Evolutionary conservation across 345 rosid genomes (phyloP).

Genomic region (Citrus reticulata): DNA sequence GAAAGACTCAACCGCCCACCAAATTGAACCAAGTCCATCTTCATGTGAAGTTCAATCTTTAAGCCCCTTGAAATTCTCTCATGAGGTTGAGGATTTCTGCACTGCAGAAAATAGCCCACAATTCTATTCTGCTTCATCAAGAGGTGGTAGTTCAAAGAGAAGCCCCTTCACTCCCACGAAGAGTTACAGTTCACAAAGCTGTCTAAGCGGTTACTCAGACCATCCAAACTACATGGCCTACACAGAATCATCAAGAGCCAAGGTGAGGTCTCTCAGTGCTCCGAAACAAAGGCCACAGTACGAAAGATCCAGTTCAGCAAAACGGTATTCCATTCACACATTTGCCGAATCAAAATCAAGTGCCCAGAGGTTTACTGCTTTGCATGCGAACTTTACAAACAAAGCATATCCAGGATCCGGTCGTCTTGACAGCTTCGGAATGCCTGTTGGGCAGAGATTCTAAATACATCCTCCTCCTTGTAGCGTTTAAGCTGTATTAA

Average conservation of each 20-base stretch:
- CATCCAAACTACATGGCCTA: slow-evolving; percentile 88
- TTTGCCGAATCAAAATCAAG: slow-evolving; percentile 42
- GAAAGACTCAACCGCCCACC: slow-evolving; percentile 49
- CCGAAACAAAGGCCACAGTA: slow-evolving; percentile 74
- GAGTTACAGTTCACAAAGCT: slow-evolving; percentile 61
- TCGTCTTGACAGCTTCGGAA: slow-evolving; percentile 78
- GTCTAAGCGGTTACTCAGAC: slow-evolving; percentile 43
- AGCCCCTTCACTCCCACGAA: slow-evolving; percentile 63
- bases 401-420: slow-evolving; percentile 97
- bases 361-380: slow-evolving; percentile 42
- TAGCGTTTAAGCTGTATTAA: background rate
- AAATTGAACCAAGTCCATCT: slow-evolving; percentile 42
- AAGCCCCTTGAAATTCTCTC: slow-evolving; percentile 39
- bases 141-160: slow-evolving; percentile 46
- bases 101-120: slow-evolving; percentile 82
- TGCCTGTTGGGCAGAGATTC: slow-evolving; percentile 57
- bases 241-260: slow-evolving; percentile 87
- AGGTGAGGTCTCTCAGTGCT: slow-evolving; percentile 71
- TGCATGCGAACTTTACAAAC: slow-evolving; percentile 53
- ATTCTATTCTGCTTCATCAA: slow-evolving; percentile 61
- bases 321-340: slow-evolving; percentile 49
- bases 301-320: slow-evolving; percentile 64
- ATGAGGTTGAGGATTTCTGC: slow-evolving; percentile 45
- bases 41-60: slow-evolving; percentile 56
- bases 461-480: background rate